Evolutionary conservation across 257 asterid genomes (phyloP), one percentile per base, ranked within the genome.

Genomic region (Plectranthus barbatus): DNA sequence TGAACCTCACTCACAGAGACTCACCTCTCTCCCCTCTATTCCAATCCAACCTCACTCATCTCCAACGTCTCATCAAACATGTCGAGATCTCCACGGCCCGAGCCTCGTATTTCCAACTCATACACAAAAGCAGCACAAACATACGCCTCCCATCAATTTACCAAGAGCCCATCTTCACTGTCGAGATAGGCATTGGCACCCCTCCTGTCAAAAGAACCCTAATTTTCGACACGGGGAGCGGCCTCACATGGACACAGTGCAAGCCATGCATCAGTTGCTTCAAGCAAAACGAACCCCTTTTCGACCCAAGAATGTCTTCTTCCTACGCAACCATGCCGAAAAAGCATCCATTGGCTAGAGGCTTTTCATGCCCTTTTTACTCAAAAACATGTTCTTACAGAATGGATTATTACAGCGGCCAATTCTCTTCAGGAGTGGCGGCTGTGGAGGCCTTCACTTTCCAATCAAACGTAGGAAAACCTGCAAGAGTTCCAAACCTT

Each of bases 211-310:
- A 61, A 7, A 56, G 37, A 62, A 66, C 79, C 2, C 54, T 79
- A 5, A 20, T 75, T 18, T 67, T 79, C 12, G 77, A 78, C 74
- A 74, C 80, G 6, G 80, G 75, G 44, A 74, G 77, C 36, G 37
- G 23, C 55, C 15, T 70, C 6, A 78, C 77, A 1, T 74, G 80
- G 80, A 70, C 70, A 1, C 83, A 74, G 10, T 78, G 80, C 75
- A 39, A 12, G 11, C 83, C 83, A 4, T 76, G 83, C 39, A 0
- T 66, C 41, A 3, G 6, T 11, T 74, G 80, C 14, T 77, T 74
- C 77, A 66, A 44, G 61, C 79, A 77, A 46, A 4, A 19, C 7
- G 18, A 67, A 6, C 76, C 73, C n/a, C 34, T 53, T 1, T 76
- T 72, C 50, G 55, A 72, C 62, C 0, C 19, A 0, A 33, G 4